phyloP scores from a whole-genome alignment of 306 rosid species.

The Adenanthera pavonina region DNA sequence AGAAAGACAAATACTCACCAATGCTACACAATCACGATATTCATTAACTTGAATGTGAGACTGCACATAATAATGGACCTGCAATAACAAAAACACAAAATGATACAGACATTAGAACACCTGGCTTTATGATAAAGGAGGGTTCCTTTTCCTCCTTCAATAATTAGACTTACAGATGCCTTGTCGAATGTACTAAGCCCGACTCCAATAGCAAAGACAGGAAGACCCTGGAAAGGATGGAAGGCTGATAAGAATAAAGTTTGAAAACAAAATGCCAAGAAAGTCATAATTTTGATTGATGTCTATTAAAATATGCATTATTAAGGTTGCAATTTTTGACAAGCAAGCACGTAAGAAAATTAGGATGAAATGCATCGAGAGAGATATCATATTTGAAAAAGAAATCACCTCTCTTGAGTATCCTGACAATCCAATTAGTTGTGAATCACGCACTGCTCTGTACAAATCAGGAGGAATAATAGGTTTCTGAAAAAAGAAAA shows the following conservation, averaged over 20 bases:
- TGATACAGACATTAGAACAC: slow-evolving; percentile 11
- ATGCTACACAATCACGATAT: slow-evolving; percentile 81
- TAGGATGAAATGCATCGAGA: slow-evolving; percentile 1
- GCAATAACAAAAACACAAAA: slow-evolving; percentile 30
- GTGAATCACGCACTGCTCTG: slow-evolving; percentile 85
- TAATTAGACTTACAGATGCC: slow-evolving; percentile 81
- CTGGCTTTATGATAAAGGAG: slow-evolving; percentile 14
- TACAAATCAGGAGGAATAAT: slow-evolving; percentile 77
- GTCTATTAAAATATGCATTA: not conserved
- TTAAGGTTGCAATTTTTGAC: slow-evolving; percentile 11
- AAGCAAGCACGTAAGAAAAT: slow-evolving; percentile 19
- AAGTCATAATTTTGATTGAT: not conserved
- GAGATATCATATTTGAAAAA: slow-evolving; percentile 32
- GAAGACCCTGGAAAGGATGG: slow-evolving; percentile 72
- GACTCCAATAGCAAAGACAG: slow-evolving; percentile 86
- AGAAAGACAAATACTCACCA: slow-evolving; percentile 61
- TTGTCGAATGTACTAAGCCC: slow-evolving; percentile 92
- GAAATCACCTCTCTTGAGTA: slow-evolving; percentile 84
- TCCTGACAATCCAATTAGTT: slow-evolving; percentile 93
- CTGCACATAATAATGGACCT: slow-evolving; percentile 97
- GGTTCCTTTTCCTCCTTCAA: slow-evolving; percentile 23
- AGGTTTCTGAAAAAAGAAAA: slow-evolving; percentile 75
- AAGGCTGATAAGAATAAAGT: slow-evolving; percentile 16
- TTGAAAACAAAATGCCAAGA: not conserved
- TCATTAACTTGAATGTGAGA: slow-evolving; percentile 98